Percentiles rank a stretch among this genome's conserved stretches.
These are phyloP conservation scores for Russula lepida DNA, from an alignment of 768 basidiomycete genomes.

Conservation along the genomic window DNA sequence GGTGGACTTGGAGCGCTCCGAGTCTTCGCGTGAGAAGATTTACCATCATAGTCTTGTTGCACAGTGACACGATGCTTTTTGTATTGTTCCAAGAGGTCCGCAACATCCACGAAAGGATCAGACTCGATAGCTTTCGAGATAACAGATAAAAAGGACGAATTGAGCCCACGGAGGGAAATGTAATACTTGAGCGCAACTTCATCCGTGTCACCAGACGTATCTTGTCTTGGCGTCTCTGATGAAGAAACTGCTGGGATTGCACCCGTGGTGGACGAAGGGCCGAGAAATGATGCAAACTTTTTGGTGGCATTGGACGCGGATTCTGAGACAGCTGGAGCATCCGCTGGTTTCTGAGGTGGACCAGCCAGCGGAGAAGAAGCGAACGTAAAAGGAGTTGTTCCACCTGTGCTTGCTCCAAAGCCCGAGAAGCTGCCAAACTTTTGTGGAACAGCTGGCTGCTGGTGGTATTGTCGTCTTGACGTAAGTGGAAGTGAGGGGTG, in stretches of 20 bases:
- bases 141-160: slow-evolving; percentile 53
- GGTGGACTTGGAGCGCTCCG: not conserved
- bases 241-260: slow-evolving; percentile 11
- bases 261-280: slow-evolving; percentile 10
- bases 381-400: slow-evolving; percentile 36
- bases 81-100: slow-evolving; percentile 50
- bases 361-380: slow-evolving; percentile 26
- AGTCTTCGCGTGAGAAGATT: slow-evolving; percentile 10
- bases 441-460: slow-evolving; percentile 25
- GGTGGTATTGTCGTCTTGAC: not conserved
- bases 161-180: slow-evolving; percentile 65
- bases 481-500: slow-evolving; percentile 2
- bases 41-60: slow-evolving; percentile 46
- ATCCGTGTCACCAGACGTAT: slow-evolving; percentile 15
- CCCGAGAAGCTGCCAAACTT: slow-evolving; percentile 48
- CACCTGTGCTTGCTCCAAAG: slow-evolving; percentile 34
- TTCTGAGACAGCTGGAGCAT: slow-evolving; percentile 22
- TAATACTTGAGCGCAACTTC: slow-evolving; percentile 46
- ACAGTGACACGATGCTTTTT: slow-evolving; percentile 45
- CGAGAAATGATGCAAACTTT: slow-evolving; percentile 20
- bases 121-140: slow-evolving; percentile 50
- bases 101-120: slow-evolving; percentile 64
- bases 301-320: slow-evolving; percentile 20
- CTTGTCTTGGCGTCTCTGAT: slow-evolving; percentile 8
- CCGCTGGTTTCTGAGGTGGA: slow-evolving; percentile 21